Conservation (phyloP, 257 asterid species). For the Cinchona pubescens region DNA sequence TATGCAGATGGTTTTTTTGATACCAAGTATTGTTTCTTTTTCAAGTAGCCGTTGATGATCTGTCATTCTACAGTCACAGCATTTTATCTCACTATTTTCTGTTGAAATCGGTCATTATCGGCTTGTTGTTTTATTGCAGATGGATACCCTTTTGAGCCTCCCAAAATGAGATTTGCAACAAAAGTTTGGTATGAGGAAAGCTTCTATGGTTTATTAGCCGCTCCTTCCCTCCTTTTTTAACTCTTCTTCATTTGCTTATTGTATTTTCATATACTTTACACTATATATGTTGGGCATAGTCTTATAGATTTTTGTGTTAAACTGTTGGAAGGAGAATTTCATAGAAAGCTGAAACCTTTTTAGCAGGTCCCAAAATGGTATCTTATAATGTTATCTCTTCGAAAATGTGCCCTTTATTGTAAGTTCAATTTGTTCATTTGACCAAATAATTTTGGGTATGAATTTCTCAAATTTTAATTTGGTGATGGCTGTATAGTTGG, state of each 20-base stretch:
- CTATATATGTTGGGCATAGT: background rate
- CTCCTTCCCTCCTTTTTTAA: constrained; percentile 10
- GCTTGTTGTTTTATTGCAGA: constrained; percentile 48
- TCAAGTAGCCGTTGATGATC: background rate
- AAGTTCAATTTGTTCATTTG: background rate
- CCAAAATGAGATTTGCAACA: constrained; percentile 82
- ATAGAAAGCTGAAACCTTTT: background rate
- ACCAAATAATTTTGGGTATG: background rate
- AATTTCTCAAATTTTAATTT: background rate
- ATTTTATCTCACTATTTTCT: background rate
- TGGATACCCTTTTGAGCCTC: constrained; percentile 97
- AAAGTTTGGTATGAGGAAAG: constrained; percentile 85
- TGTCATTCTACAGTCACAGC: background rate
- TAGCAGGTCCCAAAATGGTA: background rate
- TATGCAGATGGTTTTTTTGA: background rate
- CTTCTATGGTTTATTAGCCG: constrained; percentile 6
- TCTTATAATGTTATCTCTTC: background rate
- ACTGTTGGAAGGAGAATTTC: background rate
- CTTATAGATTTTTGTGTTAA: background rate
- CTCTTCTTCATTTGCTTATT: background rate
- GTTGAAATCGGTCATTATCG: background rate
- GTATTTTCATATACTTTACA: background rate
- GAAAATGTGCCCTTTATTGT: background rate
- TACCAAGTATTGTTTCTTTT: background rate
- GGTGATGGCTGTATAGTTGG: background rate